These are phyloP conservation scores for Claviceps citrina DNA, from an alignment of 2,329 filamentous ascomycete species.

Conservation along the genomic window DNA sequence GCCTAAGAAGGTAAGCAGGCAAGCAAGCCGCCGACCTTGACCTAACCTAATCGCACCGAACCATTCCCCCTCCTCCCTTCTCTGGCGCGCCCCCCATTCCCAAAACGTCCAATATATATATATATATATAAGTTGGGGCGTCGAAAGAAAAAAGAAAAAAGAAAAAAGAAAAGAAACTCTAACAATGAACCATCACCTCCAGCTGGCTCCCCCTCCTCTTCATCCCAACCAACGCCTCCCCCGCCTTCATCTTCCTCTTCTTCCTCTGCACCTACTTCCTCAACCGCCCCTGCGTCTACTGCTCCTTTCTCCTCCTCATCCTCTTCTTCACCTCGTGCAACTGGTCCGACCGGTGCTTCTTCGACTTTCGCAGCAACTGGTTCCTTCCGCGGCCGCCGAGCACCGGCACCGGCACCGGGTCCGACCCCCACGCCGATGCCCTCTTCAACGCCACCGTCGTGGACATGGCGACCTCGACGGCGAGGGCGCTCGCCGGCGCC, in stretches of 20 bases:
- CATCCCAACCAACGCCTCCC: constrained; percentile 73
- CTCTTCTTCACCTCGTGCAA: constrained; percentile 85
- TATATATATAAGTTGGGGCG: too few relatives aligned
- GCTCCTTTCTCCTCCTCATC: constrained; percentile 85
- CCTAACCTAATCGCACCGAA: too few relatives aligned
- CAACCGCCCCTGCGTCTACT: constrained; percentile 94
- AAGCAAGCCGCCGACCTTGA: too few relatives aligned
- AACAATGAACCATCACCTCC: background rate
- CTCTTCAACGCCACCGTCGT: constrained; percentile 32
- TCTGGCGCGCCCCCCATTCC: too few relatives aligned
- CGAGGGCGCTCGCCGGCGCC: constrained; percentile 48
- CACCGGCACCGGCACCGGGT: constrained; percentile 12
- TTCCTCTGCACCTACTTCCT: constrained; percentile 90
- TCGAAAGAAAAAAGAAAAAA: too few relatives aligned
- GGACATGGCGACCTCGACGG: constrained; percentile 53
- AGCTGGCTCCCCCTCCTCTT: constrained; percentile 82
- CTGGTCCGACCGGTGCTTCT: constrained; percentile 82
- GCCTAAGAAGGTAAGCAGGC: constrained; percentile 42
- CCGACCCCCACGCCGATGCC: constrained; percentile 11
- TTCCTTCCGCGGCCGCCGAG: constrained; percentile 58
- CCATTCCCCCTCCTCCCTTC: constrained; percentile 2
- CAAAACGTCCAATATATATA: too few relatives aligned
- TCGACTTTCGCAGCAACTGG: constrained; percentile 86
- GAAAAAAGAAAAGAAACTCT: background rate
- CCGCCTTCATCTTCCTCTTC: constrained; percentile 74